These are phyloP conservation scores for Capsicum baccatum DNA, from an alignment of 257 asterid species.

Conservation along the genomic window DNA sequence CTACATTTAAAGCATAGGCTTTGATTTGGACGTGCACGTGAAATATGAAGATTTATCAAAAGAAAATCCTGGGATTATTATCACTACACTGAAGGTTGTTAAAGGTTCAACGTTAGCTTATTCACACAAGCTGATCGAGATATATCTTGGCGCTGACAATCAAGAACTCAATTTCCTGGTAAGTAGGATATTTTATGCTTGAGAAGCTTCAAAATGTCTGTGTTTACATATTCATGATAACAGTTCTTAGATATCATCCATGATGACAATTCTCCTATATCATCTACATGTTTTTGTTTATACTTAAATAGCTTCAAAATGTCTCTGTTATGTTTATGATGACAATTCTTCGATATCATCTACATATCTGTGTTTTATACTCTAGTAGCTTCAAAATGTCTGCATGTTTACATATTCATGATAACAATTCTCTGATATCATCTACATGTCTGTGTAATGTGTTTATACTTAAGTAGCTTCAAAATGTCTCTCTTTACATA, in stretches of 20 bases:
- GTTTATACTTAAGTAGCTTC: too few species aligned
- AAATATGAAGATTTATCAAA: constrained; percentile 85
- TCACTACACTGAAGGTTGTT: constrained; percentile 60
- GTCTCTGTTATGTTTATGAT: too few species aligned
- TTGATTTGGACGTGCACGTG: constrained; percentile 60
- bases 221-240: not conserved
- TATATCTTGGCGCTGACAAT: constrained; percentile 64
- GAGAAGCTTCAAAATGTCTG: not conserved
- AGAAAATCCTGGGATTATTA: constrained; percentile 73
- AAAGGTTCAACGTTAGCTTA: constrained; percentile 81
- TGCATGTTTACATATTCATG: too few species aligned
- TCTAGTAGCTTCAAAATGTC: too few species aligned
- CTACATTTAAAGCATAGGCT: constrained; percentile 25
- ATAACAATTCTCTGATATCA: too few species aligned
- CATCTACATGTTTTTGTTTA: not conserved
- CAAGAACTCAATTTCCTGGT: constrained; percentile 67
- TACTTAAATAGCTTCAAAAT: too few species aligned
- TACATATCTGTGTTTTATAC: too few species aligned
- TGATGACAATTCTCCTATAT: not conserved
- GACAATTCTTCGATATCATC: too few species aligned
- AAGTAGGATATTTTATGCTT: constrained; percentile 41
- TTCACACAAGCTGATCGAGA: constrained; percentile 74
- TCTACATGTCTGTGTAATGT: too few species aligned
- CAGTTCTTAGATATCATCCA: too few species aligned
- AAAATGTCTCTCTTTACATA: too few species aligned